Base-by-base conservation (phyloP, 768 basidiomycete species). In the Leccinum broughii region DNA sequence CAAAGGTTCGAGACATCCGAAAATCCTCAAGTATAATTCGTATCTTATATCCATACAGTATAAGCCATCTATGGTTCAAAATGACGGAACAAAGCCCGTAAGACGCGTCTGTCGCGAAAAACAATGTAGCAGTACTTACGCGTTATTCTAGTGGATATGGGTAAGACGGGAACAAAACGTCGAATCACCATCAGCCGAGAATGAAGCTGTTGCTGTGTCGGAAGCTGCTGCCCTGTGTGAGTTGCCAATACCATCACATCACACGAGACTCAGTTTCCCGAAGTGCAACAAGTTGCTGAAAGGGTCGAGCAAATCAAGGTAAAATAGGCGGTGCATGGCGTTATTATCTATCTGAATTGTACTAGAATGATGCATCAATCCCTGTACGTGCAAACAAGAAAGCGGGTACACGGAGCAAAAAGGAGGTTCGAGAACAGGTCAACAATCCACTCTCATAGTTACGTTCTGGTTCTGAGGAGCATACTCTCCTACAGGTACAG, bases 1-100 rank as follows among this genome's bases (percentile, higher is more conserved):
- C 69, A 39, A 87, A 89, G 75, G 87, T 68, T n/a, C 8, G 41
- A 44, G 41, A 49, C 14, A 49, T 82, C 58, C 9, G 34, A 14
- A 26, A 7, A 14, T 22, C 17, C 56, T 24, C 13, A 34, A 32
- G 46, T 49, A 49, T 2, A 7, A 8, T 41, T 57, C 24, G 10
- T 34, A 7, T 37, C 60, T 60, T 32, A 63, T 58, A 20, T 30
- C 9, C 17, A 10, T 41, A n/a, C 62, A 90, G 88, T 89, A 84
- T 63, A 87, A 80, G 55, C 89, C 90, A 1, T 90, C 88, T 17
- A 87, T 90, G 88, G 85, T 90, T 10, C 84, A 88, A 64, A 83
- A 91, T 67, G 87, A 90, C 59, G 89, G 89, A 4, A 86, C 79
- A 0, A 90, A 89, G 71, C 88, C 88, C 48, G 89, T 90, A 58